phyloP scores from a whole-genome alignment of 371 early-diverging fungal species.

The Enterospora canceri region DNA sequence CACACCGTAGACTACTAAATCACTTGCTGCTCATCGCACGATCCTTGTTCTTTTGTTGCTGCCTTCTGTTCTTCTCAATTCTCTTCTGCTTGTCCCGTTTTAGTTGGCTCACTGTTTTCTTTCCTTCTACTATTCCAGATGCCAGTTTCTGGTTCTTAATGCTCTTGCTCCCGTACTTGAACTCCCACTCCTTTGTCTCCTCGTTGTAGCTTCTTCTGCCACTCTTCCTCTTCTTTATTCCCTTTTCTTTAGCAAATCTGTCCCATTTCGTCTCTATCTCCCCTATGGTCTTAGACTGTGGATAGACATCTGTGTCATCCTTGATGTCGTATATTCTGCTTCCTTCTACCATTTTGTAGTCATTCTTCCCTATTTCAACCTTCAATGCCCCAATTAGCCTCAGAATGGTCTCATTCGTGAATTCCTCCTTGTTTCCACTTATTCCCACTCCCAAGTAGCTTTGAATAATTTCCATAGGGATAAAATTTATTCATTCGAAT shows the following conservation, averaged over 20 bases:
- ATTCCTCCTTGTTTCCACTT: too few relatives aligned
- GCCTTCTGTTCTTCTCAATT: slow-evolving; percentile 22
- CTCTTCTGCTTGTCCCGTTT: slow-evolving; percentile 24
- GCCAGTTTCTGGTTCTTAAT: slow-evolving; percentile 60
- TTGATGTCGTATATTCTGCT: slow-evolving; percentile 19
- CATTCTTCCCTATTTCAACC: slow-evolving; percentile 16
- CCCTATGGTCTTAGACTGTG: slow-evolving; percentile 2
- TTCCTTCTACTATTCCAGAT: slow-evolving; percentile 77
- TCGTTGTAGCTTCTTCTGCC: slow-evolving; percentile 73
- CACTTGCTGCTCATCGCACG: not conserved
- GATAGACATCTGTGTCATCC: slow-evolving; percentile 6
- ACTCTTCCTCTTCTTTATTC: slow-evolving; percentile 69
- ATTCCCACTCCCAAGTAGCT: not conserved
- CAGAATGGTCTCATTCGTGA: not conserved
- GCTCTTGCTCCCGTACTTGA: slow-evolving; percentile 75
- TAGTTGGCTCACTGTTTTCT: slow-evolving; percentile 47
- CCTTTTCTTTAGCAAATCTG: slow-evolving; percentile 89
- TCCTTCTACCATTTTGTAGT: slow-evolving; percentile 5
- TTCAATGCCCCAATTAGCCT: slow-evolving; percentile 9
- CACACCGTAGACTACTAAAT: not conserved
- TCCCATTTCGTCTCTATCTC: slow-evolving; percentile 76
- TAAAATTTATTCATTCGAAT: slow-evolving; percentile 1
- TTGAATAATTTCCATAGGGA: not conserved
- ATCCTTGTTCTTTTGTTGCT: slow-evolving; percentile 11
- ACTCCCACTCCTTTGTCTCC: slow-evolving; percentile 67